These are phyloP conservation scores for Talaromyces funiculosus DNA, from an alignment of 2,329 filamentous ascomycete genomes.

Conservation along the genomic window DNA sequence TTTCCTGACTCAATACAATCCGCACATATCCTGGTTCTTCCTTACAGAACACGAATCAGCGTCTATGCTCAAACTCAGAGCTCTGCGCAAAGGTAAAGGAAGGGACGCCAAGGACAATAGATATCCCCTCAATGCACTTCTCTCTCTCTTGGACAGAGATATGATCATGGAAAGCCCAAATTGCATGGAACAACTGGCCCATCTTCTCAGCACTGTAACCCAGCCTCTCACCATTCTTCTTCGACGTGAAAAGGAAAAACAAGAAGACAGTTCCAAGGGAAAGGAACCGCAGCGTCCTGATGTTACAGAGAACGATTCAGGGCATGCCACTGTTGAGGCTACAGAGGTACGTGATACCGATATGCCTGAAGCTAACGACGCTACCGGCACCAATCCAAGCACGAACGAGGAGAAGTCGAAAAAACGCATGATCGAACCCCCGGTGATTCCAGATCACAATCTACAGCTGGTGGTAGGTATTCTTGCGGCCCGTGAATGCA, in stretches of 20 bases:
- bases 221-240: constrained; percentile 75
- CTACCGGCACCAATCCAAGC: constrained; percentile 31
- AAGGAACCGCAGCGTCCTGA: constrained; percentile 30
- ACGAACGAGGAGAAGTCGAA: constrained; percentile 48
- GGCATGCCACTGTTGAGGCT: constrained; percentile 12
- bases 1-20: constrained; percentile 76
- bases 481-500: constrained; percentile 91
- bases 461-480: constrained; percentile 93
- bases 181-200: constrained; percentile 90
- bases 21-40: constrained; percentile 85
- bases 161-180: constrained; percentile 95
- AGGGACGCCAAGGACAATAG: constrained; percentile 84
- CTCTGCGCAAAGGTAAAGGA: constrained; percentile 77
- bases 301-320: constrained; percentile 23
- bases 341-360: constrained; percentile 31
- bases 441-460: constrained; percentile 81
- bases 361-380: constrained; percentile 33
- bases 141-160: constrained; percentile 84
- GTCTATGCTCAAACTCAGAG: constrained; percentile 67
- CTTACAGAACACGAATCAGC: constrained; percentile 85
- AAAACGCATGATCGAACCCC: constrained; percentile 65
- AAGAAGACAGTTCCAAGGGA: constrained; percentile 38
- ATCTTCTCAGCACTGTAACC: constrained; percentile 81
- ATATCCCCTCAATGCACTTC: constrained; percentile 85
- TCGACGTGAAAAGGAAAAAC: constrained; percentile 74